phyloP scores from a whole-genome alignment of 176 grass and related monocot species.

The Musa itinerans region DNA sequence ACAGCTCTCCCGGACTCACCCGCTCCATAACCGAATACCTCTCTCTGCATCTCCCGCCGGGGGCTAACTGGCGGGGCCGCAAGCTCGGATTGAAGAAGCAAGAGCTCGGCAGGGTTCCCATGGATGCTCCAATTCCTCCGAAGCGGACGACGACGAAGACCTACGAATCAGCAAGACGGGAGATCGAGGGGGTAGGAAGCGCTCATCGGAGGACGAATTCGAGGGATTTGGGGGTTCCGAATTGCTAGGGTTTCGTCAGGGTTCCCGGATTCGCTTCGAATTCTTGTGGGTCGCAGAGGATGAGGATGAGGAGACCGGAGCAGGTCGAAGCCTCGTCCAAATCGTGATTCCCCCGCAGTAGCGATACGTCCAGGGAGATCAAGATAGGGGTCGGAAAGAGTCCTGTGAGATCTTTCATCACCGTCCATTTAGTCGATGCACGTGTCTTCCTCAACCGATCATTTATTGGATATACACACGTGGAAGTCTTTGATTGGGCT shows the following conservation, averaged over 20 bases:
- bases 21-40: neutral
- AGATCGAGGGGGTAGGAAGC: neutral
- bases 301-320: neutral
- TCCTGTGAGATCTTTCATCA: too few relatives aligned
- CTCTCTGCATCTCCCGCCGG: neutral
- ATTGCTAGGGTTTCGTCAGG: neutral
- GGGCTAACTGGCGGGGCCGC: neutral
- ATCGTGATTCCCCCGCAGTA: neutral
- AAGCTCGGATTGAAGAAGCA: slow-evolving; percentile 15
- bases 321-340: neutral
- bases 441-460: too few relatives aligned
- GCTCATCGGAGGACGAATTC: slow-evolving; percentile 2
- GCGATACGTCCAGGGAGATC: neutral
- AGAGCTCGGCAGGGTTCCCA: slow-evolving; percentile 25
- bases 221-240: neutral
- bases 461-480: too few relatives aligned
- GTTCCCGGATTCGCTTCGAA: neutral
- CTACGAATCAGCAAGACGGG: neutral
- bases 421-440: too few relatives aligned
- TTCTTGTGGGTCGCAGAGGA: neutral
- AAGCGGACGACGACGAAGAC: neutral
- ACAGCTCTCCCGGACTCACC: slow-evolving; percentile 7
- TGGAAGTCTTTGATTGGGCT: too few relatives aligned
- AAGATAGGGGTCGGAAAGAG: neutral
- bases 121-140: neutral